Conservation (phyloP, 768 basidiomycete genomes). For the Suillus tomentosus region DNA sequence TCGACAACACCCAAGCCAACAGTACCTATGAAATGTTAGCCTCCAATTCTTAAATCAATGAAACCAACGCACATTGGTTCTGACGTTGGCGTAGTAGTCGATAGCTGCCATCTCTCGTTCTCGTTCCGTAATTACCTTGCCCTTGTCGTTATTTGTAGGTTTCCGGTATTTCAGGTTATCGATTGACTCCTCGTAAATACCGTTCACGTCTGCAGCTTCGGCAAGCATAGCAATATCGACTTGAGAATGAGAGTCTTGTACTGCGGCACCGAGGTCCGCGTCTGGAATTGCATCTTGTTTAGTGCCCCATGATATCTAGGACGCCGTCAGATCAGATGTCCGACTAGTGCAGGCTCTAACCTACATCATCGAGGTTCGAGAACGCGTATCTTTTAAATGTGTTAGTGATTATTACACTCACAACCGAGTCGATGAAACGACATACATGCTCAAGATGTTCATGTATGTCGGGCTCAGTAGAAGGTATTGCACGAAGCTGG, state of each 20-base stretch:
- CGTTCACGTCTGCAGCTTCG: constrained; percentile 79
- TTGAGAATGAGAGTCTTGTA: constrained; percentile 76
- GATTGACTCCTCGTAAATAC: constrained; percentile 82
- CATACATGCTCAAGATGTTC: constrained; percentile 77
- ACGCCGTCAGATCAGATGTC: constrained; percentile 6
- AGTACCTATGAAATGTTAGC: constrained; percentile 48
- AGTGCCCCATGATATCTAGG: constrained; percentile 92
- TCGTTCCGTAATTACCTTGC: constrained; percentile 40
- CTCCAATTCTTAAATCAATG: neutral
- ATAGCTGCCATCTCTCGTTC: constrained; percentile 76
- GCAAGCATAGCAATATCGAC: constrained; percentile 88
- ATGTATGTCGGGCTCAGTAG: constrained; percentile 82
- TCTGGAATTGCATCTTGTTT: constrained; percentile 80
- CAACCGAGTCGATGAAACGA: constrained; percentile 6
- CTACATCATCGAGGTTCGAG: constrained; percentile 81
- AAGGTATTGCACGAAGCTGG: constrained; percentile 87
- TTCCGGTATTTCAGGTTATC: constrained; percentile 66
- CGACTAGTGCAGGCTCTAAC: constrained; percentile 16
- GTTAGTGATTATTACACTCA: constrained; percentile 28
- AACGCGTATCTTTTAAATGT: constrained; percentile 68
- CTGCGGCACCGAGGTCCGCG: constrained; percentile 80
- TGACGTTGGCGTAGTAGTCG: constrained; percentile 86
- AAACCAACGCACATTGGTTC: constrained; percentile 66
- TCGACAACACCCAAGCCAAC: constrained; percentile 81
- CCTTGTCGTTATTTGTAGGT: constrained; percentile 36